Evolutionary conservation across 2,329 filamentous ascomycete genomes (phyloP).

Genomic region (Phyllosticta ampelicida): DNA sequence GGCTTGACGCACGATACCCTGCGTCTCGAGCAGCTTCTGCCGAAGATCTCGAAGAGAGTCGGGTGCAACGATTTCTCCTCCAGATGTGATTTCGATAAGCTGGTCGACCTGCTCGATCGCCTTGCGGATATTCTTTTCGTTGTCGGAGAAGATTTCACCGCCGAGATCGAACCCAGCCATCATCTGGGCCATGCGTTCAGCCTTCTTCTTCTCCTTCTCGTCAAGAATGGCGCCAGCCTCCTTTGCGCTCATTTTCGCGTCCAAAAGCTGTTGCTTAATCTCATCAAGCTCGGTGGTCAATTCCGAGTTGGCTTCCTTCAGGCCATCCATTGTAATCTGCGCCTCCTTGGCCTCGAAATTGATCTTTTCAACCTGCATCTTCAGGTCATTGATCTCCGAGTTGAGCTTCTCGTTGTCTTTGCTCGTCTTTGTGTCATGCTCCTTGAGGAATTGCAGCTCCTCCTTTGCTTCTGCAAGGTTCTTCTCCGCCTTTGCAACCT

Average conservation of each 20-base stretch:
- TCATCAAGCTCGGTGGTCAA: constrained; percentile 87
- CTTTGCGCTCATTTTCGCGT: constrained; percentile 93
- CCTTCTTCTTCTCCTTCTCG: constrained; percentile 98
- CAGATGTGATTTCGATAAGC: constrained; percentile 63
- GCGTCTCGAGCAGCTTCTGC: constrained; percentile 72
- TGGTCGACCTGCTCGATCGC: constrained; percentile 75
- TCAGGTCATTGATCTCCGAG: constrained; percentile 79
- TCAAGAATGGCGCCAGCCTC: constrained; percentile 82
- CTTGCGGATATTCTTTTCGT: constrained; percentile 73
- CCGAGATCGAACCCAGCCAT: constrained; percentile 97
- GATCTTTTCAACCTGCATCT: constrained; percentile 93
- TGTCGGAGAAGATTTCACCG: constrained; percentile 84
- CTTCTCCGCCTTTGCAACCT: constrained; percentile 69
- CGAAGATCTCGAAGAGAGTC: constrained; percentile 72
- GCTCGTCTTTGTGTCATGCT: constrained; percentile 69
- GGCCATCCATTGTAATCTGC: constrained; percentile 90
- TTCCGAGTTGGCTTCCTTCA: constrained; percentile 93
- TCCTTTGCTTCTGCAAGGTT: constrained; percentile 72
- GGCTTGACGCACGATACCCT: constrained; percentile 84
- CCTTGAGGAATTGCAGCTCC: constrained; percentile 74
- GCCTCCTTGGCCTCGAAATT: constrained; percentile 95
- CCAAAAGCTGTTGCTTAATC: constrained; percentile 87
- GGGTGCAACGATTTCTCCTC: constrained; percentile 68
- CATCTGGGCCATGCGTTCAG: constrained; percentile 99
- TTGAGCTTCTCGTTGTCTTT: constrained; percentile 86